These are phyloP conservation scores for Vitellaria paradoxa DNA, from an alignment of 179 eudicot species.

Conservation along the genomic window DNA sequence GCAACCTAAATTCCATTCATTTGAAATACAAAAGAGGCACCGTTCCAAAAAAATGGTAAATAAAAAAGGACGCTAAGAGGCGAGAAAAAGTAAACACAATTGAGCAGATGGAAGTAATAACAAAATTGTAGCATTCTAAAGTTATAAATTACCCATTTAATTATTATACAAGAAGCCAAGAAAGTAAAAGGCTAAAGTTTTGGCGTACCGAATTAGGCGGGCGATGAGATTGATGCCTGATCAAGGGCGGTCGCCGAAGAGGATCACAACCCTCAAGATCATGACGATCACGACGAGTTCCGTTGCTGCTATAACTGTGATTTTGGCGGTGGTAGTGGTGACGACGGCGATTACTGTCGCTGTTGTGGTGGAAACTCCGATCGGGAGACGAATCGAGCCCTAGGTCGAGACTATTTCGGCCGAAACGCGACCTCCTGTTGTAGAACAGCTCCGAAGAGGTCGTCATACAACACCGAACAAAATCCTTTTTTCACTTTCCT, in stretches of 20 bases:
- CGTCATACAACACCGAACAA: conserved; percentile 42
- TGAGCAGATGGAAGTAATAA: background rate
- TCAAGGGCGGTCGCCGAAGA: conserved; percentile 9
- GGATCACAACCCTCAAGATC: conserved; percentile 26
- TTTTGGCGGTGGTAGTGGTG: conserved; percentile 14
- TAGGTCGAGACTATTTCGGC: conserved; percentile 36
- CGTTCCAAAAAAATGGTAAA: no score
- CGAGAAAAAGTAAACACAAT: background rate
- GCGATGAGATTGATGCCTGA: conserved; percentile 7
- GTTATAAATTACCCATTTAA: background rate
- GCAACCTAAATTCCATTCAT: no score
- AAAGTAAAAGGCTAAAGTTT: background rate
- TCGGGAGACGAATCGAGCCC: conserved; percentile 18
- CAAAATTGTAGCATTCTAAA: background rate
- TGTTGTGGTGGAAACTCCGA: conserved; percentile 11
- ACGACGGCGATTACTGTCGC: conserved; percentile 22
- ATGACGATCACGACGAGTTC: conserved; percentile 21
- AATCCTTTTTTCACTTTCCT: background rate
- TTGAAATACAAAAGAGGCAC: no score
- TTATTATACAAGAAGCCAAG: background rate
- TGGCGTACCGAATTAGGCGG: background rate
- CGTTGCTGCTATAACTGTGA: background rate
- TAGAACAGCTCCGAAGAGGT: conserved; percentile 57
- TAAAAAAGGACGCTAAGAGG: background rate
- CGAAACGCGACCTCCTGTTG: conserved; percentile 48